These are phyloP conservation scores for Lactarius tabidus DNA, from an alignment of 768 basidiomycete genomes.

Conservation along the genomic window DNA sequence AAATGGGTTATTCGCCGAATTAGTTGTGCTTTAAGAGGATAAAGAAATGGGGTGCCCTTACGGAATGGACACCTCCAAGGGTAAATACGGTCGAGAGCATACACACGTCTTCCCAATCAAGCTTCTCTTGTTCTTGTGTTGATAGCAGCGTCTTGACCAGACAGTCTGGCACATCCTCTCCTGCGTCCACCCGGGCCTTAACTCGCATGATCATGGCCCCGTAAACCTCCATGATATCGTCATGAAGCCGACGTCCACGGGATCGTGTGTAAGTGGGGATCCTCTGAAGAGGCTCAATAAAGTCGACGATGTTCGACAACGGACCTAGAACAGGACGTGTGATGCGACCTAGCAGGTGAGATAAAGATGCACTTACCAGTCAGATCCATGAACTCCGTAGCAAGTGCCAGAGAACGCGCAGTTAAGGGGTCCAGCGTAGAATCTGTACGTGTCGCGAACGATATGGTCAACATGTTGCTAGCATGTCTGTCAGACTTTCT, in stretches of 20 bases:
- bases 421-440: slow-evolving; percentile 38
- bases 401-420: slow-evolving; percentile 35
- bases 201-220: slow-evolving; percentile 33
- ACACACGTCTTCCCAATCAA: slow-evolving; percentile 35
- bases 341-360: background rate
- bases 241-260: slow-evolving; percentile 40
- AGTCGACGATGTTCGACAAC: slow-evolving; percentile 44
- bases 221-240: slow-evolving; percentile 32
- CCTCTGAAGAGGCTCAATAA: slow-evolving; percentile 40
- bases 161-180: slow-evolving; percentile 36
- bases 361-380: slow-evolving; percentile 22
- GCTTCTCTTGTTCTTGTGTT: slow-evolving; percentile 30
- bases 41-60: background rate
- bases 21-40: background rate
- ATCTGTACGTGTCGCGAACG: slow-evolving; percentile 43
- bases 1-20: background rate
- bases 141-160: slow-evolving; percentile 34
- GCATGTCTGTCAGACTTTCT: slow-evolving; percentile 19
- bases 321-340: slow-evolving; percentile 32
- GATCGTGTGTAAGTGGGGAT: slow-evolving; percentile 38
- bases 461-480: slow-evolving; percentile 45
- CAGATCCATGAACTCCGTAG: slow-evolving; percentile 43
- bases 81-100: slow-evolving; percentile 36
- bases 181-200: slow-evolving; percentile 31
- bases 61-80: slow-evolving; percentile 36